phyloP scores from a whole-genome alignment of 495 filamentous ascomycete genomes.

The Penicillium mononematosum region DNA sequence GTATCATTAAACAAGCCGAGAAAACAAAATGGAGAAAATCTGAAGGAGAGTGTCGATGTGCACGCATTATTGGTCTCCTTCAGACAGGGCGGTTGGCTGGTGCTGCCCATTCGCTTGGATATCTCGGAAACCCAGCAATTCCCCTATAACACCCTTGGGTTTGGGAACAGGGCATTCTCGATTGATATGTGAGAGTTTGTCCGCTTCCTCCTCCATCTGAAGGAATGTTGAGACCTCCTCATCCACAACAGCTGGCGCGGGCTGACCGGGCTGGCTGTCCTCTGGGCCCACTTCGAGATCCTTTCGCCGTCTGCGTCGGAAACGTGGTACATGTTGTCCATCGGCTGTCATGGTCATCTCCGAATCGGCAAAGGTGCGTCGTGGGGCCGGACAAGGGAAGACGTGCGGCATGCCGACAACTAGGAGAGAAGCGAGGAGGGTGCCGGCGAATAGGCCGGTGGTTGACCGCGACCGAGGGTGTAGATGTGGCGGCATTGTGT shows the following conservation, averaged over 20 bases:
- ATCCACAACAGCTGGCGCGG: constrained; percentile 29
- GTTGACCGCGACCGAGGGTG: constrained; percentile 91
- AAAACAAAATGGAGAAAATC: constrained; percentile 19
- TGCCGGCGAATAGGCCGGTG: constrained; percentile 89
- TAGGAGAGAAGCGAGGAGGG: constrained; percentile 84
- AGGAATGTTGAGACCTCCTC: constrained; percentile 48
- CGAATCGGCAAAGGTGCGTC: constrained; percentile 68
- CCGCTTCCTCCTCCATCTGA: constrained; percentile 46
- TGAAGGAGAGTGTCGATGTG: constrained; percentile 1
- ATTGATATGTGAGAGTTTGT: constrained; percentile 32
- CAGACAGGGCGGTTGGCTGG: constrained; percentile 12
- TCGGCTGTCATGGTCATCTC: constrained; percentile 54
- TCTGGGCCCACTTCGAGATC: constrained; percentile 32
- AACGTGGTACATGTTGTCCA: constrained; percentile 41
- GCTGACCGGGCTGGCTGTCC: constrained; percentile 15
- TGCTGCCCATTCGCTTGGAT: constrained; percentile 16
- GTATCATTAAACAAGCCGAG: constrained; percentile 31
- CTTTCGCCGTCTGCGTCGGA: constrained; percentile 36
- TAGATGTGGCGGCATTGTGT: constrained; percentile 79
- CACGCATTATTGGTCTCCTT: constrained; percentile 16
- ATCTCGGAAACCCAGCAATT: constrained; percentile 64
- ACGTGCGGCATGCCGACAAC: constrained; percentile 89
- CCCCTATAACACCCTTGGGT: constrained; percentile 69
- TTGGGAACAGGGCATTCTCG: constrained; percentile 81
- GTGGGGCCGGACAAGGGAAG: constrained; percentile 89